Conservation (phyloP, 192 early-diverging fungal species). For the Martensiomyces pterosporus region DNA sequence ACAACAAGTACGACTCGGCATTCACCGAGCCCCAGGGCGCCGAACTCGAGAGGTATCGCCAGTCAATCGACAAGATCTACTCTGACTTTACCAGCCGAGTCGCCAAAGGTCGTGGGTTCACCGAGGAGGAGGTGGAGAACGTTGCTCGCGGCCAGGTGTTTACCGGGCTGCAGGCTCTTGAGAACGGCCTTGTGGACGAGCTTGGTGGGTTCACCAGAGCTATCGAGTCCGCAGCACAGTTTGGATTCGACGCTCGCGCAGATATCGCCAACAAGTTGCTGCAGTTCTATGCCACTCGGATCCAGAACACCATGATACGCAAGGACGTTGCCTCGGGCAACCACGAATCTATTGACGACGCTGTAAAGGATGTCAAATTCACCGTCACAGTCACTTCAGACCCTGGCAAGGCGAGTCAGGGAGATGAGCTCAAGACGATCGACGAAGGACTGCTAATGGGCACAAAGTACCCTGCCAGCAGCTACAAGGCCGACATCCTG, state of each 20-base stretch:
- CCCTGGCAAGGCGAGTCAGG: neutral
- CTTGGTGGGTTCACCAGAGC: constrained; percentile 54
- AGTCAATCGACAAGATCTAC: constrained; percentile 52
- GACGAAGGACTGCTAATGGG: constrained; percentile 16
- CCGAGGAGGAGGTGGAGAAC: constrained; percentile 48
- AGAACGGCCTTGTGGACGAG: constrained; percentile 60
- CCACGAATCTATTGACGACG: neutral
- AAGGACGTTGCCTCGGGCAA: neutral
- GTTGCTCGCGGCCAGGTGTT: constrained; percentile 64
- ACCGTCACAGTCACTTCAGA: neutral
- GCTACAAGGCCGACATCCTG: constrained; percentile 24
- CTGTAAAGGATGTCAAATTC: neutral
- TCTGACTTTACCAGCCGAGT: constrained; percentile 55
- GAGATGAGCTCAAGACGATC: neutral
- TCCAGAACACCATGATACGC: neutral
- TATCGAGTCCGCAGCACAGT: constrained; percentile 31
- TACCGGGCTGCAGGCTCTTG: constrained; percentile 56
- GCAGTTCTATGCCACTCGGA: neutral
- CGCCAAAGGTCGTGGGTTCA: constrained; percentile 53
- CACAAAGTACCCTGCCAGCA: neutral
- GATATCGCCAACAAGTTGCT: constrained; percentile 22
- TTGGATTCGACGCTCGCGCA: constrained; percentile 36
- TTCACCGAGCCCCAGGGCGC: constrained; percentile 49
- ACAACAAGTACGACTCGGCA: constrained; percentile 47
- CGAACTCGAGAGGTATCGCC: constrained; percentile 49